phyloP scores from a whole-genome alignment of 768 basidiomycete species.

The Xerocomus spinulosus region DNA sequence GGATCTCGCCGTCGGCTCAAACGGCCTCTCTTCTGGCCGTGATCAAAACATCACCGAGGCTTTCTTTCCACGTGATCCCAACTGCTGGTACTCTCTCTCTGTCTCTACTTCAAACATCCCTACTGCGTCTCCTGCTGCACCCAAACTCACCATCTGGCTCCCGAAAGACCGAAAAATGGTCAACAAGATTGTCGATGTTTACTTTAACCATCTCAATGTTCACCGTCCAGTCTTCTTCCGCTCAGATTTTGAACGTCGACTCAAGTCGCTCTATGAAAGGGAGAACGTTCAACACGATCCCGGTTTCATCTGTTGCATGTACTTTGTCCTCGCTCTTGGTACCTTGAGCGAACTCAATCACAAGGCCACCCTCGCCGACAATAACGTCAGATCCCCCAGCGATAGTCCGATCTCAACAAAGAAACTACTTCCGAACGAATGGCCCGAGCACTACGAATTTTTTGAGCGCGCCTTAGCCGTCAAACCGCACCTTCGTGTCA shows the following conservation, averaged over 20 bases:
- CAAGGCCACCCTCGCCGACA: conserved; percentile 51
- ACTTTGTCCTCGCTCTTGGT: conserved; percentile 74
- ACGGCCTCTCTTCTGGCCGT: conserved; percentile 63
- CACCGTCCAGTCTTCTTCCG: conserved; percentile 76
- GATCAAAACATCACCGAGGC: conserved; percentile 56
- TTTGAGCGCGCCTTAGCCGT: conserved; percentile 73
- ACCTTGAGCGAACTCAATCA: conserved; percentile 81
- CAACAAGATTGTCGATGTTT: conserved; percentile 57
- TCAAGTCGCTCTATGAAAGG: conserved; percentile 65
- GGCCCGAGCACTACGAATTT: conserved; percentile 83
- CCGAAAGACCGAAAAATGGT: conserved; percentile 74
- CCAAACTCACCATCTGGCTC: conserved; percentile 52
- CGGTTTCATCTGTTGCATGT: conserved; percentile 73
- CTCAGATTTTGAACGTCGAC: conserved; percentile 58
- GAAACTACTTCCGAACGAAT: conserved; percentile 53
- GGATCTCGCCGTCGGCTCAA: conserved; percentile 74
- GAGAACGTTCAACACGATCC: conserved; percentile 56
- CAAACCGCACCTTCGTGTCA: conserved; percentile 80
- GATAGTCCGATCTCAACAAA: conserved; percentile 42
- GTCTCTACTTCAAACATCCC: conserved; percentile 44
- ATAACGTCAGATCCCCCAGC: conserved; percentile 35
- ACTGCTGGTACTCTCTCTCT: conserved; percentile 56
- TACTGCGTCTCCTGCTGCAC: conserved; percentile 16
- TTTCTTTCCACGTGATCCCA: conserved; percentile 53
- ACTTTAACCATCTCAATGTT: conserved; percentile 72